A percentile compares a stretch with the other conserved stretches of the same genome.
Evolutionary conservation across 257 asterid genomes (phyloP).

Genomic region (Gentiana macrophylla): DNA sequence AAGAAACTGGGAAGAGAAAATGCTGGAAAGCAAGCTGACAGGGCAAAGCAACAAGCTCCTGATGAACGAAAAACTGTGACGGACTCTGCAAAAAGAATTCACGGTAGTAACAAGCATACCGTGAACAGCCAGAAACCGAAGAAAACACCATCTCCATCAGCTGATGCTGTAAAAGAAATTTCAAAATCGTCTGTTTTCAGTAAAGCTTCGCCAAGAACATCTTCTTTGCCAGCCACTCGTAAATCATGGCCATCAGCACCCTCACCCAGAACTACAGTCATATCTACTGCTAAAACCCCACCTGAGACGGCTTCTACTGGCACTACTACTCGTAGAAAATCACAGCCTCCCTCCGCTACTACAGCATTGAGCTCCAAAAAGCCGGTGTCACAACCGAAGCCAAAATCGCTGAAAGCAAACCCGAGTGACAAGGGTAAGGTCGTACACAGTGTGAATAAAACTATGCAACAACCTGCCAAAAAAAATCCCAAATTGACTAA

Average conservation of each 20-base stretch:
- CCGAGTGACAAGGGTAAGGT: conserved; percentile 41
- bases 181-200: conserved; percentile 39
- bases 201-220: conserved; percentile 44
- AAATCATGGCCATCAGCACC: conserved; percentile 88
- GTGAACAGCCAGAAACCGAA: conserved; percentile 54
- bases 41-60: conserved; percentile 37
- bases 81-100: conserved; percentile 33
- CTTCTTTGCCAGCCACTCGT: conserved; percentile 63
- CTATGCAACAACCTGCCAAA: conserved; percentile 39
- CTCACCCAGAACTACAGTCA: conserved; percentile 47
- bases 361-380: conserved; percentile 44
- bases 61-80: conserved; percentile 46
- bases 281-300: conserved; percentile 55
- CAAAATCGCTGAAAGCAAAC: conserved; percentile 37
- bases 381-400: conserved; percentile 34
- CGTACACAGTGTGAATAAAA: conserved; percentile 33
- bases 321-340: conserved; percentile 44
- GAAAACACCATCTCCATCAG: conserved; percentile 32
- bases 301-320: conserved; percentile 29
- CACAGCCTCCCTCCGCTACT: conserved; percentile 46
- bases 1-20: conserved; percentile 52
- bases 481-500: conserved; percentile 40
- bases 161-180: conserved; percentile 41
- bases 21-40: conserved; percentile 41
- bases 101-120: conserved; percentile 31